These are phyloP conservation scores for Apiosordaria backusii DNA, from an alignment of 495 filamentous ascomycete genomes.

Conservation along the genomic window DNA sequence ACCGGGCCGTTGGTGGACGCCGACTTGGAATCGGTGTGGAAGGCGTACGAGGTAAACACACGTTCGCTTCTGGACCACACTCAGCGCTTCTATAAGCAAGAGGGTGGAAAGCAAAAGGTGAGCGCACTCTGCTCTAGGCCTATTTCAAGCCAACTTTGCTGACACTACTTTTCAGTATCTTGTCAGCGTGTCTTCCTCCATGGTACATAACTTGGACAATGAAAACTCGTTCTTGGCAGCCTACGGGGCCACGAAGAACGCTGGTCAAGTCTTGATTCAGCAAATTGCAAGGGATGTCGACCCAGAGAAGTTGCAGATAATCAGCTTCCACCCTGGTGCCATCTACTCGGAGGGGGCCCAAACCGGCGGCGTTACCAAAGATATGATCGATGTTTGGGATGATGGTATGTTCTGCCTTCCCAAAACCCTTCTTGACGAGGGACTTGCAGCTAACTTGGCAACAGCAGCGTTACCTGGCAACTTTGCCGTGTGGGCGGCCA, in stretches of 20 bases:
- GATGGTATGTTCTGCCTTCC: constrained; percentile 29
- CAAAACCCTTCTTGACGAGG: not conserved
- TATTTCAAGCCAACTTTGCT: not conserved
- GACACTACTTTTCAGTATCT: constrained; percentile 28
- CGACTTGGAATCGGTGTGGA: constrained; percentile 29
- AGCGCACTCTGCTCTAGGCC: not conserved
- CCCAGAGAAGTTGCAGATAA: constrained; percentile 36
- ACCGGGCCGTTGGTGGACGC: constrained; percentile 9
- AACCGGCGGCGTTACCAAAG: constrained; percentile 20
- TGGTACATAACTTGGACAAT: constrained; percentile 24
- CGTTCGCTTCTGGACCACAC: constrained; percentile 34
- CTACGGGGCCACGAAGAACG: constrained; percentile 41
- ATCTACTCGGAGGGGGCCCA: constrained; percentile 31
- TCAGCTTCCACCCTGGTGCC: constrained; percentile 45
- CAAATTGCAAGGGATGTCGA: constrained; percentile 32
- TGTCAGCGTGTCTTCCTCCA: constrained; percentile 36
- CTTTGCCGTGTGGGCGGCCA: constrained; percentile 50
- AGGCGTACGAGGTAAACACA: constrained; percentile 32
- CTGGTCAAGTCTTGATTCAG: constrained; percentile 38
- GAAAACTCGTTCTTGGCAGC: constrained; percentile 9
- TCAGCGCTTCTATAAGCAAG: constrained; percentile 34
- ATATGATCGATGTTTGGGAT: constrained; percentile 29
- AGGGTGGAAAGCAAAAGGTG: constrained; percentile 10
- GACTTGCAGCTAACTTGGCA: not conserved
- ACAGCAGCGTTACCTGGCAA: constrained; percentile 37